Evolutionary conservation across 345 rosid species (phyloP).

Genomic region (Euphorbia peplus): DNA sequence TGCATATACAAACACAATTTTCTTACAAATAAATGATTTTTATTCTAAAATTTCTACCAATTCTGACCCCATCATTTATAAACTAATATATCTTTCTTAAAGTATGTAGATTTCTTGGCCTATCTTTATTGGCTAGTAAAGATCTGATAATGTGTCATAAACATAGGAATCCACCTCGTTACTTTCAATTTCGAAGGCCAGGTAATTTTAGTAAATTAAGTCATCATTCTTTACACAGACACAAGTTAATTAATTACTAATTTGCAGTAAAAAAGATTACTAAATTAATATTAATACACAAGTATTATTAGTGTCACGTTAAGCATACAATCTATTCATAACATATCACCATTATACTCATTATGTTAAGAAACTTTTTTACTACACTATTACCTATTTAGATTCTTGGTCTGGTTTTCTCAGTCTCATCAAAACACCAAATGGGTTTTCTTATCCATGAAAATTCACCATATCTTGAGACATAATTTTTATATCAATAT

Average conservation of each 20-base stretch:
- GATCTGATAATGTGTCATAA: neutral
- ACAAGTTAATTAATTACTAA: constrained; percentile 9
- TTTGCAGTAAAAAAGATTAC: constrained; percentile 2
- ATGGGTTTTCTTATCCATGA: constrained; percentile 20
- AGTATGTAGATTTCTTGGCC: neutral
- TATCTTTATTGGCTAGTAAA: neutral
- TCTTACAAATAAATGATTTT: too few relatives aligned
- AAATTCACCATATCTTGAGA: neutral
- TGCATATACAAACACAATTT: too few relatives aligned
- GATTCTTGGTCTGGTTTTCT: constrained; percentile 31
- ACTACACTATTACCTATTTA: neutral
- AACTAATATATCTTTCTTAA: too few relatives aligned
- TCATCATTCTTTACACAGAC: neutral
- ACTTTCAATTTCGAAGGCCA: neutral
- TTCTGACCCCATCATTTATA: too few relatives aligned
- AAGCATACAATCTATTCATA: constrained; percentile 42
- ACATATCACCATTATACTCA: constrained; percentile 37
- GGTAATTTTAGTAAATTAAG: neutral
- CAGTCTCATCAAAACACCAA: constrained; percentile 23
- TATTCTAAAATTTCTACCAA: too few relatives aligned
- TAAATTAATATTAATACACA: neutral
- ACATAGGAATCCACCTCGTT: neutral
- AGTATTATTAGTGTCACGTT: constrained; percentile 38
- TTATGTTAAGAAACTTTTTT: constrained; percentile 35
- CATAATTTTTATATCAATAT: neutral